phyloP scores from a whole-genome alignment of 2,329 filamentous ascomycete genomes.

The Pseudocercospora fuligena region DNA sequence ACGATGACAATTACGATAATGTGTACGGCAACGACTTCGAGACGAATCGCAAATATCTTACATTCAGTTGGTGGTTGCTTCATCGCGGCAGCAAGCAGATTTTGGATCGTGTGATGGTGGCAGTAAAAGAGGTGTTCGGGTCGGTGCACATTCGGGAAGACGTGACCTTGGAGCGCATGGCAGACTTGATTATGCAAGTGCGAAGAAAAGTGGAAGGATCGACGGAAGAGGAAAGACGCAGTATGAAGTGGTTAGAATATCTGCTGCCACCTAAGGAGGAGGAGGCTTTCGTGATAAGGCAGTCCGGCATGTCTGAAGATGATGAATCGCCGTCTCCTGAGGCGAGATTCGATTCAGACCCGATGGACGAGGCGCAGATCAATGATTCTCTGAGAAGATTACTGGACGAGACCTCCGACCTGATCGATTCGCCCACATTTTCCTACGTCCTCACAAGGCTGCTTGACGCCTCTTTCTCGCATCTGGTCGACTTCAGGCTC shows the following conservation, averaged over 20 bases:
- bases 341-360: conserved; percentile 19
- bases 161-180: conserved; percentile 78
- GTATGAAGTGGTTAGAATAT: conserved; percentile 77
- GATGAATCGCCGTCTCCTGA: conserved; percentile 37
- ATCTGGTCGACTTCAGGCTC: conserved; percentile 81
- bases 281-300: conserved; percentile 81
- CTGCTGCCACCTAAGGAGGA: conserved; percentile 78
- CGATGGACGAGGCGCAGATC: conserved; percentile 37
- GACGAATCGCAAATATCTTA: conserved; percentile 91
- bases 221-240: conserved; percentile 66
- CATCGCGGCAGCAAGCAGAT: conserved; percentile 87
- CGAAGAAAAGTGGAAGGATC: conserved; percentile 82
- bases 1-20: conserved; percentile 83
- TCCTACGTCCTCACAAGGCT: conserved; percentile 82
- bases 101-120: conserved; percentile 78
- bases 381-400: conserved; percentile 75
- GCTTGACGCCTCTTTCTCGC: conserved; percentile 84
- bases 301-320: conserved; percentile 73
- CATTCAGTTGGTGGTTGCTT: conserved; percentile 97
- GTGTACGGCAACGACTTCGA: conserved; percentile 92
- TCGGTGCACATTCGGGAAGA: conserved; percentile 85
- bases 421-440: conserved; percentile 93
- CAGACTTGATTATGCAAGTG: conserved; percentile 79
- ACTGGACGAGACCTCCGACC: conserved; percentile 92
- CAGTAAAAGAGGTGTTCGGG: conserved; percentile 90